Evolutionary conservation across 208 protist species (phyloP).

Genomic region (Trypanosoma lewisi): DNA sequence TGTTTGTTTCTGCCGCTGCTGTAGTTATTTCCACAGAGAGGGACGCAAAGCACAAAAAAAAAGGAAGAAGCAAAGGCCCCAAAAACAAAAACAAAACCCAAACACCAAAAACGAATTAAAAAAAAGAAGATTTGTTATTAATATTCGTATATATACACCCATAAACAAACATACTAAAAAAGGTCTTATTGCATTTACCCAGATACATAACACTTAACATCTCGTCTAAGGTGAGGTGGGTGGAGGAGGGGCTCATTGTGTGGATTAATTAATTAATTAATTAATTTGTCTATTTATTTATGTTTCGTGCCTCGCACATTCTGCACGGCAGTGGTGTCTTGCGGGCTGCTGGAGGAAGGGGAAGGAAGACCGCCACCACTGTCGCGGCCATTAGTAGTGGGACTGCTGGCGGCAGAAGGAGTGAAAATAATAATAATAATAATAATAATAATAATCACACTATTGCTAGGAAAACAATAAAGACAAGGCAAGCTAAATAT

Average conservation of each 20-base stretch:
- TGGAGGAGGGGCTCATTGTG: too few species aligned
- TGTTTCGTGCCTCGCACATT: constrained; percentile 18
- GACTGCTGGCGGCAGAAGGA: not conserved
- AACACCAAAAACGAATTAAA: too few species aligned
- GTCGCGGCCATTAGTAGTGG: not conserved
- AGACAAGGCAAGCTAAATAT: not conserved
- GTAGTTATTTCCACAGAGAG: too few species aligned
- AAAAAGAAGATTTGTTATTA: not conserved
- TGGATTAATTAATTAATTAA: not conserved
- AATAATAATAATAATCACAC: too few species aligned
- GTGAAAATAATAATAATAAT: not conserved
- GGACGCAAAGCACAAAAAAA: too few species aligned
- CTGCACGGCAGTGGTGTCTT: constrained; percentile 8
- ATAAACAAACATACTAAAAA: not conserved
- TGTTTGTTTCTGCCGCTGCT: too few species aligned
- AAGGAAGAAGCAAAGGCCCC: too few species aligned
- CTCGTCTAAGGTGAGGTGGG: too few species aligned
- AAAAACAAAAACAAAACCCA: too few species aligned
- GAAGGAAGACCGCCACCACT: not conserved
- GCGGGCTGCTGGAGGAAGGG: not conserved
- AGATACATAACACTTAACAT: not conserved
- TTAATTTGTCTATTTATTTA: not conserved
- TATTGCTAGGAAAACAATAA: not conserved
- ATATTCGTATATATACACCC: not conserved
- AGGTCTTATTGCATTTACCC: not conserved